Conservation (phyloP, 345 rosid species). For the Hirschfeldia incana region DNA sequence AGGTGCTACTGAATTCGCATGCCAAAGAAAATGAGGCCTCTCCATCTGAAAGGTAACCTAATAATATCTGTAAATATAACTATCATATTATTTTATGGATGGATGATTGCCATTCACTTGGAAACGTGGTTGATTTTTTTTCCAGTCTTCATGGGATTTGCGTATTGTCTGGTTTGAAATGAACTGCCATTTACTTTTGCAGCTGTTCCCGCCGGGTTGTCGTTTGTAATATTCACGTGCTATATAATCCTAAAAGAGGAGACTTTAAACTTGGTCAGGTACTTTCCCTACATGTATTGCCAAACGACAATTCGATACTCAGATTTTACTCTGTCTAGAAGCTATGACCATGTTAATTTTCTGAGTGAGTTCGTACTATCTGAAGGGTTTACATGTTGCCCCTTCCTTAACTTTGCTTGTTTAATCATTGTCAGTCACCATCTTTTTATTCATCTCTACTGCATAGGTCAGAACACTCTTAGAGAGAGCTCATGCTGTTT, state of each 20-base stretch:
- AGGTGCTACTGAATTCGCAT: slow-evolving; percentile 50
- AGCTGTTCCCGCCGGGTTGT: slow-evolving; percentile 65
- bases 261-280: slow-evolving; percentile 98
- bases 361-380: slow-evolving; percentile 1
- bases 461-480: slow-evolving; percentile 76
- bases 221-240: slow-evolving; percentile 88
- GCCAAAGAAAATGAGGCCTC: slow-evolving; percentile 36
- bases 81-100: slow-evolving; percentile 9
- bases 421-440: neutral
- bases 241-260: slow-evolving; percentile 94
- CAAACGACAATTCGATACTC: neutral
- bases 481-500: slow-evolving; percentile 72
- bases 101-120: neutral
- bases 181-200: slow-evolving; percentile 36
- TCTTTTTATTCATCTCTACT: slow-evolving; percentile 13
- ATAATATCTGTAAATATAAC: neutral
- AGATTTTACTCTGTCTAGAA: neutral
- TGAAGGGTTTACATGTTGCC: neutral
- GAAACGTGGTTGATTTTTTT: neutral
- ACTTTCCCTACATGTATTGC: slow-evolving; percentile 16
- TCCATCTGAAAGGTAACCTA: slow-evolving; percentile 51
- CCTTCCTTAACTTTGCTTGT: slow-evolving; percentile 6
- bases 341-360: slow-evolving; percentile 6
- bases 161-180: slow-evolving; percentile 17
- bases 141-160: slow-evolving; percentile 4